These are phyloP conservation scores for Chlorella vulgaris DNA, from an alignment of 139 green algal species.

Conservation along the genomic window DNA sequence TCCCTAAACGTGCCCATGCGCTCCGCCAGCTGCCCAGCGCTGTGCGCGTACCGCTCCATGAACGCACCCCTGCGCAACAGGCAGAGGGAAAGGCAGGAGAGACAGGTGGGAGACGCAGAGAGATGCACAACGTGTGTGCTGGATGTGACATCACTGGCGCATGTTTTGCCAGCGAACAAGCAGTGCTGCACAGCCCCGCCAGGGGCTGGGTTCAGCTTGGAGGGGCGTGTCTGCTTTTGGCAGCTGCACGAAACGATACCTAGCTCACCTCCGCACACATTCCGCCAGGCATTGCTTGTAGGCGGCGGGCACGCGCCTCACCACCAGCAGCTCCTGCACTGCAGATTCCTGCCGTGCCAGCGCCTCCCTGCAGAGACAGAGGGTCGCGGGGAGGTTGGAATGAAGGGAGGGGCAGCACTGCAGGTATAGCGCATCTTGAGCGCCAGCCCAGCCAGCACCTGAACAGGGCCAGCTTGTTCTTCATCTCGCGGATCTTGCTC, in stretches of 20 bases:
- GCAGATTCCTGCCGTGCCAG: constrained; percentile 24
- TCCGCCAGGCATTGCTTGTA: constrained; percentile 88
- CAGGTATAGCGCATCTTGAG: not conserved
- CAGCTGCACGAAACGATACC: too few relatives aligned
- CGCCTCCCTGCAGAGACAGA: constrained; percentile 18
- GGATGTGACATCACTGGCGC: too few relatives aligned
- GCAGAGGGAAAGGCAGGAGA: not conserved
- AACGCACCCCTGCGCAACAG: constrained; percentile 38
- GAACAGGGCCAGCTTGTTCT: constrained; percentile 79
- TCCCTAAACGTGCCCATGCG: constrained; percentile 67
- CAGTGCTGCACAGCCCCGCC: too few relatives aligned
- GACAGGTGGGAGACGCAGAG: not conserved
- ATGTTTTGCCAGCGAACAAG: too few relatives aligned
- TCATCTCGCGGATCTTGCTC: constrained; percentile 85
- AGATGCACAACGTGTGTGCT: not conserved
- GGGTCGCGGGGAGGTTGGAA: not conserved
- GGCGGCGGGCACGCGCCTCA: constrained; percentile 65
- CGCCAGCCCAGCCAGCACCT: not conserved
- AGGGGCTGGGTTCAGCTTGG: too few relatives aligned
- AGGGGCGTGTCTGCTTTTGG: too few relatives aligned
- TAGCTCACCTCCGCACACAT: constrained; percentile 66
- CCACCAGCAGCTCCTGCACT: constrained; percentile 54
- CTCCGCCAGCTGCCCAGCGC: constrained; percentile 78
- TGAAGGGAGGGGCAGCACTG: not conserved
- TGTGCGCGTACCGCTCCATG: constrained; percentile 59